Evolutionary conservation across 495 filamentous ascomycete species (phyloP), one percentile per base, ranked within the genome.

Genomic region (Talaromyces adpressus): DNA sequence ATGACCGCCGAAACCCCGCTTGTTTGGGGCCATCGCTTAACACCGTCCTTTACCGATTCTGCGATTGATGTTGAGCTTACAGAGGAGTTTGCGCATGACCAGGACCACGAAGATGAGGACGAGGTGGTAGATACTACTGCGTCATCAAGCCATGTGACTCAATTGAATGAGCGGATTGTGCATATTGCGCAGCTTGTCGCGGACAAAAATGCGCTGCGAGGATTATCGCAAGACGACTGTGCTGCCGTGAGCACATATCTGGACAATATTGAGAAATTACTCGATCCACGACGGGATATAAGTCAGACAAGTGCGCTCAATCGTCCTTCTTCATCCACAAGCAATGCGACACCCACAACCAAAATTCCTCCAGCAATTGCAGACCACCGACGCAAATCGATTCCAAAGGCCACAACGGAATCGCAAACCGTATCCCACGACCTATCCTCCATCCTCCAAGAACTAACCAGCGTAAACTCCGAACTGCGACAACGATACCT

Each of bases 401-500:
- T 20, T 8, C 8, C 45, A 20, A 49, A 49, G n/a, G 41, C 16
- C 18, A 49, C 45, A 18, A 20, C 45, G 11, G 7, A 9, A 49
- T 20, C 18, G 45, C 59, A 62, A 18, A 53, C 47, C 36, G 36
- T 41, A 62, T 62, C 41, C 2, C 8, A 11, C 22, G 41, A 62
- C 32, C 64, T 77, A n/a, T 60, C 56, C 12, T 57, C 41, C 12
- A 61, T 79, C 5, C 60, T 73, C 34, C 51, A 57, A 8, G 71
- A 77, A 49, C 61, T 76, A 0, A 69, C 68, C 6, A 59, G 41
- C 6, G 61, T 76, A n/a, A 71, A 73, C 59, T 30, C 34, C 3
- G 71, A 76, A 45, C 51, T 77, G 14, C 39, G 67, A n/a, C 61
- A 69, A 30, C 72, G 76, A 1, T 71, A 69, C 56, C 66, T 64